These are phyloP conservation scores for Pleurotus eryngii DNA, from an alignment of 768 basidiomycete species.

Conservation along the genomic window DNA sequence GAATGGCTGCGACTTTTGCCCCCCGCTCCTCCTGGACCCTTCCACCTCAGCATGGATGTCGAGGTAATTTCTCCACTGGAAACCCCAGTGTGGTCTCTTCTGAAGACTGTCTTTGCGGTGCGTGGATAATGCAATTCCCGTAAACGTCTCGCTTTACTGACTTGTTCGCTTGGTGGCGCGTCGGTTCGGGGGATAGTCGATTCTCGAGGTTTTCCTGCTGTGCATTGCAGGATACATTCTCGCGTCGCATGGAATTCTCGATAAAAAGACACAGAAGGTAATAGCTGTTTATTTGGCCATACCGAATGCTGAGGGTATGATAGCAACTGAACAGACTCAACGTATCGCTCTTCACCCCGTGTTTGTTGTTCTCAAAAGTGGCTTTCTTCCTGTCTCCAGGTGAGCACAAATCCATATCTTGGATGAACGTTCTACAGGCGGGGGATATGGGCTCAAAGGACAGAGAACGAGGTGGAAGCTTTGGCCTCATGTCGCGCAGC, in stretches of 20 bases:
- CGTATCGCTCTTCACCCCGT: constrained; percentile 85
- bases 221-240: constrained; percentile 84
- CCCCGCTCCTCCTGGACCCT: constrained; percentile 1
- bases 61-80: constrained; percentile 6
- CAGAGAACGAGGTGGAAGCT: too few species aligned
- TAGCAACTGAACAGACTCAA: constrained; percentile 81
- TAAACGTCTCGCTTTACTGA: constrained; percentile 6
- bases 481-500: too few species aligned
- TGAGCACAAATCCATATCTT: constrained; percentile 20
- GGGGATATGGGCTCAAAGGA: not conserved
- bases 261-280: constrained; percentile 88
- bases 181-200: constrained; percentile 51
- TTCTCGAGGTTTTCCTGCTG: constrained; percentile 83
- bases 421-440: not conserved
- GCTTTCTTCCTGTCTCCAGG: constrained; percentile 88
- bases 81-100: constrained; percentile 40
- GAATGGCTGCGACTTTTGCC: not conserved
- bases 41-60: constrained; percentile 5
- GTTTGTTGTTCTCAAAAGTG: constrained; percentile 90
- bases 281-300: constrained; percentile 3
- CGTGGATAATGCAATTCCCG: constrained; percentile 12
- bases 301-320: constrained; percentile 5
- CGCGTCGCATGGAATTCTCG: constrained; percentile 75
- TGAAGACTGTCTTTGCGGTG: constrained; percentile 59
- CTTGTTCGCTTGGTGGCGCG: not conserved